Evolutionary conservation across 495 filamentous ascomycete genomes (phyloP).

Genomic region (Oleoguttula mirabilis): DNA sequence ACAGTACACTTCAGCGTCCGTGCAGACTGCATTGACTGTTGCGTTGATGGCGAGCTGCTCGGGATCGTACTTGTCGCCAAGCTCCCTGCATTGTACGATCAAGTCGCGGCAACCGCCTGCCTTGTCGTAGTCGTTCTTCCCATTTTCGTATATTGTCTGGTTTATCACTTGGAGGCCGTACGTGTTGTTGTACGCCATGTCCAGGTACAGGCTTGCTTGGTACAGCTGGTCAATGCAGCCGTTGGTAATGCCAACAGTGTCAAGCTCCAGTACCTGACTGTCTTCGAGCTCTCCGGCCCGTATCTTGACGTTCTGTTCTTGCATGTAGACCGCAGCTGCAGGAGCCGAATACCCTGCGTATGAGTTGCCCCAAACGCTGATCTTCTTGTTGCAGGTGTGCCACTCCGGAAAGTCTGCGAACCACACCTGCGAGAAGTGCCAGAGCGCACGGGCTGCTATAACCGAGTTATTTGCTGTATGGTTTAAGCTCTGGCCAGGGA

Average conservation of each 20-base stretch:
- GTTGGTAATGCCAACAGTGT: conserved; percentile 20
- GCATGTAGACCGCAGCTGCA: conserved; percentile 12
- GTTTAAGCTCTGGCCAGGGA: conserved; percentile 6
- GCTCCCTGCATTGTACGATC: conserved; percentile 39
- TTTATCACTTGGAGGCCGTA: conserved; percentile 33
- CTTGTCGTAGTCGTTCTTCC: conserved; percentile 33
- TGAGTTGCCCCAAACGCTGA: conserved; percentile 8
- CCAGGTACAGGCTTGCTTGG: conserved; percentile 30
- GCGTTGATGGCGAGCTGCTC: conserved; percentile 33
- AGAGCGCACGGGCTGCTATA: conserved; percentile 11
- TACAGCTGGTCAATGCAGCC: conserved; percentile 27
- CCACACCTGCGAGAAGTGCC: conserved; percentile 18
- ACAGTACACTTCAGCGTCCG: conserved; percentile 37
- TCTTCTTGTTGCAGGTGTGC: conserved; percentile 5
- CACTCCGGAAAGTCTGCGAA: conserved; percentile 14
- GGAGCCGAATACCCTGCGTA: conserved; percentile 21
- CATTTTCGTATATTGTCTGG: conserved; percentile 25
- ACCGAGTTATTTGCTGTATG: conserved; percentile 5
- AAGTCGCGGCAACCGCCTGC: conserved; percentile 40
- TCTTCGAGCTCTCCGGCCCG: conserved; percentile 15
- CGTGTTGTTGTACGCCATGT: conserved; percentile 35
- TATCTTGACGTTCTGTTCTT: conserved; percentile 21
- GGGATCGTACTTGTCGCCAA: conserved; percentile 34
- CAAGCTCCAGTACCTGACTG: conserved; percentile 3
- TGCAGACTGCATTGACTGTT: conserved; percentile 38